Base-by-base conservation (phyloP, 2,329 filamentous ascomycete genomes). In the Microascus cirrosus region DNA sequence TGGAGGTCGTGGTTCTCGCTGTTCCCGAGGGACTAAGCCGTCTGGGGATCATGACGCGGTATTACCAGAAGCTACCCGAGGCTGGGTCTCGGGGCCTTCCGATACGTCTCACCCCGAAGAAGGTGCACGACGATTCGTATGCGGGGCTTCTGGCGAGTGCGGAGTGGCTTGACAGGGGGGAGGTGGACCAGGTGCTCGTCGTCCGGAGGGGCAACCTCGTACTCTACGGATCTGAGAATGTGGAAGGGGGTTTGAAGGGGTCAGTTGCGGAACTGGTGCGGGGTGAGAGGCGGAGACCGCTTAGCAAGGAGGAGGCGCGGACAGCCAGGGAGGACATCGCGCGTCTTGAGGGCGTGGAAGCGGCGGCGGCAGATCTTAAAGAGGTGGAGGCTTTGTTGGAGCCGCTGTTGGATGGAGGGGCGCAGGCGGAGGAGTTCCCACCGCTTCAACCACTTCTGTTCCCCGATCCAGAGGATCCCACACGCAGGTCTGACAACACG, bases 111-210 rank as follows among this genome's bases (percentile, higher is more conserved):
- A 78, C 76, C 45, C 75, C 75, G 3, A 64, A 63, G 18, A 65
- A 60, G 59, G 71, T 78, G n/a, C 76, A 79, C 56, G 72, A 77
- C 55, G 75, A 75, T 59, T 75, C 74, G 28, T 77, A 73, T 51
- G 62, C 50, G 2, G 75, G 75, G 2, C 56, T 78, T 18, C 57
- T 68, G 15, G 62, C 65, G 7, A 71, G 70, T 2, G 74, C 74
- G 1, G 60, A 57, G 28, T 73, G 71, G 58, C 62, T 76, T 20
- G 74, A 76, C 28, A 61, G 60, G 12, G 62, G 56, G 12, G 63
- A 59, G 3, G 64, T 67, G 2, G 69, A 75, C 28, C 65, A 69
- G 60, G 70, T 75, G 1, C 60, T 75, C 1, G 67, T 77, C 3
- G 65, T 76, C 32, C 63, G 74, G 20, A 65, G 74, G 36, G 71